A percentile compares a stretch with the other conserved stretches of the same genome.
Evolutionary conservation across 75 land plant species (phyloP).

Genomic region (Selaginella tamariscina): DNA sequence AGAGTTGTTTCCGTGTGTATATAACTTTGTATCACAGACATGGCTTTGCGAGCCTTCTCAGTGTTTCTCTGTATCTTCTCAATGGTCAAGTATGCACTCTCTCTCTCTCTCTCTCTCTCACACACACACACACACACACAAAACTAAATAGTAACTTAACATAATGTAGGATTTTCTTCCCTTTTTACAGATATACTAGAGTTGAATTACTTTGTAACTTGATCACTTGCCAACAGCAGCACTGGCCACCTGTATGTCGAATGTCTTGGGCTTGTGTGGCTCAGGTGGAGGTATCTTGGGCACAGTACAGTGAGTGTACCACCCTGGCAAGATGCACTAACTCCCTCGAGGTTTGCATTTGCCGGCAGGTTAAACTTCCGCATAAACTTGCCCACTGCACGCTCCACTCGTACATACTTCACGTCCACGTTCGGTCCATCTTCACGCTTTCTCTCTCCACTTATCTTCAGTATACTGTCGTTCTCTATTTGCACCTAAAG

Average conservation of each 20-base stretch:
- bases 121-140: too few relatives aligned
- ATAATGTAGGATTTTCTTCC: too few relatives aligned
- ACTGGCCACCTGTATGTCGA: not conserved
- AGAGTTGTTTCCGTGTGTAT: too few relatives aligned
- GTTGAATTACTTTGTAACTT: too few relatives aligned
- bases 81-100: too few relatives aligned
- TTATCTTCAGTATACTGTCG: conserved; percentile 8
- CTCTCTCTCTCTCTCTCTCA: too few relatives aligned
- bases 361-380: conserved; percentile 8
- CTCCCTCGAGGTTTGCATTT: conserved; percentile 3
- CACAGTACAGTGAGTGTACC: conserved; percentile 5
- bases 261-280: conserved; percentile 7
- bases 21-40: too few relatives aligned
- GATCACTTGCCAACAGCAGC: not conserved
- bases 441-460: conserved; percentile 9
- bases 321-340: not conserved
- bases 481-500: conserved; percentile 6
- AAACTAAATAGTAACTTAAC: too few relatives aligned
- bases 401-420: conserved; percentile 9
- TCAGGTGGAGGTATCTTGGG: conserved; percentile 9
- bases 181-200: too few relatives aligned
- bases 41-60: too few relatives aligned
- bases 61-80: too few relatives aligned
- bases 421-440: not conserved
- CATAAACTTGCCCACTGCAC: not conserved